A percentile compares a stretch with the other conserved stretches of the same genome.
Conservation (phyloP, 305 asterid genomes). For the Solanum chacoense region DNA sequence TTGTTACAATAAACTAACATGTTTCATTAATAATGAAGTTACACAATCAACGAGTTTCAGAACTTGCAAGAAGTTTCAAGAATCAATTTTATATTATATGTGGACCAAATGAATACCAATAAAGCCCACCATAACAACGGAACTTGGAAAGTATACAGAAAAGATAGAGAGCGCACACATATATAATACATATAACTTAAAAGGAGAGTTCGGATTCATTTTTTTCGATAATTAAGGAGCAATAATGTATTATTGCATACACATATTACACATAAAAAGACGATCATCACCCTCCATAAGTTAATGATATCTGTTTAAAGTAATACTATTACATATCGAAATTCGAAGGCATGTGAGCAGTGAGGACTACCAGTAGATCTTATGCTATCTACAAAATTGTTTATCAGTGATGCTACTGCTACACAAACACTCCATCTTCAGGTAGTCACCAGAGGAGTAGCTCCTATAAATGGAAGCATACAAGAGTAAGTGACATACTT, state of each 20-base stretch:
- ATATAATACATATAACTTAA: neutral
- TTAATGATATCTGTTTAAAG: neutral
- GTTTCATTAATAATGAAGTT: neutral
- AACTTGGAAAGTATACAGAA: neutral
- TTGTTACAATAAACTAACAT: neutral
- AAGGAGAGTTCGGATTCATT: neutral
- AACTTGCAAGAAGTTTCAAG: neutral
- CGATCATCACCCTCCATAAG: neutral
- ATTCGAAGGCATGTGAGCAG: neutral
- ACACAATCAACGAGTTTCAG: neutral
- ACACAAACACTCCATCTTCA: slow-evolving; percentile 16
- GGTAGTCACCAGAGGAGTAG: slow-evolving; percentile 47
- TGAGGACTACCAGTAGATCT: neutral
- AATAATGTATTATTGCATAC: neutral
- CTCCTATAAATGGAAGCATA: slow-evolving; percentile 81
- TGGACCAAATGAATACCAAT: neutral
- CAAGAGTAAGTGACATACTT: slow-evolving; percentile 93
- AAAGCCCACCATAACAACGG: neutral
- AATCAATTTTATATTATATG: neutral
- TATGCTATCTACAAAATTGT: slow-evolving; percentile 44
- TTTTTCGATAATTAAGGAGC: neutral
- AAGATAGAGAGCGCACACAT: neutral
- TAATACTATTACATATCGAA: neutral
- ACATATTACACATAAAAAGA: neutral
- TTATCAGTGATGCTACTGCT: neutral